phyloP scores from a whole-genome alignment of 2,329 filamentous ascomycete genomes.

The Lanzia echinophila region DNA sequence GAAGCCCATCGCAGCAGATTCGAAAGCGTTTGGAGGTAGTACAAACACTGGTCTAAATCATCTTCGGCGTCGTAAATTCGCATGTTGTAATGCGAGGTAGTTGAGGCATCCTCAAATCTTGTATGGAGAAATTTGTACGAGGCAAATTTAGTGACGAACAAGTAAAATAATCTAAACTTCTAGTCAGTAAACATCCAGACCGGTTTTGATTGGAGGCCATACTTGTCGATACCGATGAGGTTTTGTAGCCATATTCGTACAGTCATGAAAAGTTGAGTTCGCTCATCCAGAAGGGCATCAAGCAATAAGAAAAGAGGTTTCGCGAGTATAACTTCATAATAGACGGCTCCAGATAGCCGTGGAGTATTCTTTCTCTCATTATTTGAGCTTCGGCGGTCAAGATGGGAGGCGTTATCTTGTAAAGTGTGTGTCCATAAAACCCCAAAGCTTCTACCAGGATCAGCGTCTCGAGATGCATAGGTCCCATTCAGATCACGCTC shows the following conservation, averaged over 20 bases:
- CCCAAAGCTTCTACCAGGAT: constrained; percentile 62
- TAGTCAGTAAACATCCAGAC: constrained; percentile 18
- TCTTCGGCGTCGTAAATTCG: constrained; percentile 47
- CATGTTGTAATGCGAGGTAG: constrained; percentile 18
- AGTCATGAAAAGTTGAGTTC: constrained; percentile 67
- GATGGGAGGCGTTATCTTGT: constrained; percentile 43
- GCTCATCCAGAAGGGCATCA: constrained; percentile 67
- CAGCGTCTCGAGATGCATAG: constrained; percentile 44
- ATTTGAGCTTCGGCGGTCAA: constrained; percentile 41
- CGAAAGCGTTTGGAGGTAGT: constrained; percentile 68
- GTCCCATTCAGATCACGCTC: constrained; percentile 42
- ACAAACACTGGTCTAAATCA: constrained; percentile 69
- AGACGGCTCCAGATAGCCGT: constrained; percentile 48
- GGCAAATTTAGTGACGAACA: constrained; percentile 53
- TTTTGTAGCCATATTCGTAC: constrained; percentile 75
- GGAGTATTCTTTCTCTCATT: constrained; percentile 31
- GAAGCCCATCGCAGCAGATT: constrained; percentile 65
- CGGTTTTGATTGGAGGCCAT: constrained; percentile 22
- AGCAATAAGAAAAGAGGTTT: constrained; percentile 76
- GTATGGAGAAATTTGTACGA: constrained; percentile 46
- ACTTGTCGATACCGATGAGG: constrained; percentile 58
- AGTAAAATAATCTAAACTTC: constrained; percentile 47
- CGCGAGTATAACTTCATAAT: constrained; percentile 68
- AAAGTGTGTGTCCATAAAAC: constrained; percentile 78
- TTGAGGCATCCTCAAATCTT: constrained; percentile 13